Evolutionary conservation across 2,329 filamentous ascomycete species (phyloP).

Genomic region (Trichophaea hybrida): DNA sequence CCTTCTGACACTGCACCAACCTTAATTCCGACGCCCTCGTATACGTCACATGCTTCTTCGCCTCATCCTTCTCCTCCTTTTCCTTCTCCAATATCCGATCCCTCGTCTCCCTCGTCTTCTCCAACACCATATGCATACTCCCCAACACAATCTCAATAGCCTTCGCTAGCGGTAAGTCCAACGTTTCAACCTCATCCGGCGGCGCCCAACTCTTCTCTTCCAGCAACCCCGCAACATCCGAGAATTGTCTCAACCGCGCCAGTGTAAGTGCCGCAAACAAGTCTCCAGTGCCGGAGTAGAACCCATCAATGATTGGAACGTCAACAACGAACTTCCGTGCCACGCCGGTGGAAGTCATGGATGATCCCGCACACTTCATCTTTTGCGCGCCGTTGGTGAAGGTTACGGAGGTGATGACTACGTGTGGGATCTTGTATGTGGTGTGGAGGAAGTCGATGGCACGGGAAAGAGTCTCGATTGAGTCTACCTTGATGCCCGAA

Average conservation of each 20-base stretch:
- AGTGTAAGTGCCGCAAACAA: constrained; percentile 94
- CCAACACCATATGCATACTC: constrained; percentile 78
- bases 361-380: constrained; percentile 61
- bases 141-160: constrained; percentile 78
- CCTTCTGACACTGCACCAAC: constrained; percentile 40
- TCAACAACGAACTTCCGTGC: constrained; percentile 80
- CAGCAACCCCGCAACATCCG: constrained; percentile 34
- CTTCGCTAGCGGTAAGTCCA: constrained; percentile 65
- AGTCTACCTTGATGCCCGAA: constrained; percentile 68
- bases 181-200: constrained; percentile 51
- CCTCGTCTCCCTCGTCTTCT: constrained; percentile 51
- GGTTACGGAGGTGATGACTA: constrained; percentile 82
- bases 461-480: constrained; percentile 54
- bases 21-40: constrained; percentile 82
- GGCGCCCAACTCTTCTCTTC: constrained; percentile 56
- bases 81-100: constrained; percentile 43
- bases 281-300: constrained; percentile 92
- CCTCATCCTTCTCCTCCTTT: constrained; percentile 32
- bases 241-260: constrained; percentile 60
- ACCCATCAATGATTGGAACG: constrained; percentile 76
- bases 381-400: constrained; percentile 38
- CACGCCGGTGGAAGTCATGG: constrained; percentile 46
- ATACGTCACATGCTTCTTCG: constrained; percentile 48
- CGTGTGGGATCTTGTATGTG: constrained; percentile 63
- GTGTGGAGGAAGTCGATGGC: constrained; percentile 68